Conservation (phyloP, 805 yeast species). For the Geotrichum ghanense region DNA sequence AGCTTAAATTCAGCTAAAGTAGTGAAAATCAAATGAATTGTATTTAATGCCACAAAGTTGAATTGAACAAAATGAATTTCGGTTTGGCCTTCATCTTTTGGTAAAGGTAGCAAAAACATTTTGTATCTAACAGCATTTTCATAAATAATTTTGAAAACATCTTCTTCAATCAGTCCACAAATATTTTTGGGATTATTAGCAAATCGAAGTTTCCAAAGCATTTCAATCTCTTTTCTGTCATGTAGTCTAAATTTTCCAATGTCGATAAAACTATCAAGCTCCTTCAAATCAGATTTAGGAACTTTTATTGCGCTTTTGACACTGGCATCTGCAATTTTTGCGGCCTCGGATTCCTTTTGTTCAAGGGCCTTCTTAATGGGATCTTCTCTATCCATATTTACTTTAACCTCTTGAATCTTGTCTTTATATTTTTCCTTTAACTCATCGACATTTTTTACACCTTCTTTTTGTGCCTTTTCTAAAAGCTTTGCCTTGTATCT, state of each 20-base stretch:
- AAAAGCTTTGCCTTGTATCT: constrained; percentile 34
- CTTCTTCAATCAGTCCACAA: constrained; percentile 49
- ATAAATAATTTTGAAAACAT: constrained; percentile 52
- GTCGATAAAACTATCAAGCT: constrained; percentile 60
- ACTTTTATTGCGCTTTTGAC: constrained; percentile 12
- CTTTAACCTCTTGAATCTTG: constrained; percentile 43
- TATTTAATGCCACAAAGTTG: constrained; percentile 74
- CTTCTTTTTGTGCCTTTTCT: constrained; percentile 29
- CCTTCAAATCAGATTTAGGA: constrained; percentile 39
- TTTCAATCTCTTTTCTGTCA: constrained; percentile 53
- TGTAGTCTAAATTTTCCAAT: constrained; percentile 50
- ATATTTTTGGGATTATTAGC: constrained; percentile 45
- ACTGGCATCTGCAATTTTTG: constrained; percentile 24
- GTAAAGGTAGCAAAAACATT: constrained; percentile 80
- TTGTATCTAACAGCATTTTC: constrained; percentile 64
- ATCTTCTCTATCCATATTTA: constrained; percentile 49
- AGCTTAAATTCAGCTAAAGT: constrained; percentile 84
- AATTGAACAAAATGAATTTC: constrained; percentile 93
- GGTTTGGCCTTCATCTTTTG: constrained; percentile 35
- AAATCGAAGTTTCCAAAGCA: constrained; percentile 85
- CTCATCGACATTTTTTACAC: constrained; percentile 41
- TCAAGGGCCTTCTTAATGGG: constrained; percentile 42
- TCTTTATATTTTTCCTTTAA: constrained; percentile 52
- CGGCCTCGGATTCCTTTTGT: constrained; percentile 38
- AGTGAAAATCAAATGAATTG: constrained; percentile 83